These are phyloP conservation scores for Globisporangium spinosum DNA, from an alignment of 352 stramenopile species.

Conservation along the genomic window DNA sequence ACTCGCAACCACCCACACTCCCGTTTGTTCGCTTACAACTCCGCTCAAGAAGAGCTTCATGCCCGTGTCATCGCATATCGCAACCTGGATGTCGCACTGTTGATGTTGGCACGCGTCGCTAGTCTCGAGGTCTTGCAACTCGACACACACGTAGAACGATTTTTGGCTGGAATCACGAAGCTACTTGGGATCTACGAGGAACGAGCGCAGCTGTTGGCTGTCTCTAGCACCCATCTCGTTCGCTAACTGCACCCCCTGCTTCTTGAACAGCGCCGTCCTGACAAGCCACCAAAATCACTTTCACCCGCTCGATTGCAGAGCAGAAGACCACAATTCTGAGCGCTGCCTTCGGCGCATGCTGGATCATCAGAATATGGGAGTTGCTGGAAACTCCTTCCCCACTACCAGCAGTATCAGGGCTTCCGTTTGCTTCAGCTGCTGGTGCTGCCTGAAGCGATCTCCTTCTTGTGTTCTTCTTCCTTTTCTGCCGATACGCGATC, in stretches of 20 bases:
- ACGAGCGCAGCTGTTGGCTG: neutral
- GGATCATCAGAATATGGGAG: conserved; percentile 9
- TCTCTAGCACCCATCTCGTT: neutral
- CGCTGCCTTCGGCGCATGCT: neutral
- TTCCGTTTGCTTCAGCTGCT: neutral
- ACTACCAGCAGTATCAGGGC: neutral
- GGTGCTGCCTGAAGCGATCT: neutral
- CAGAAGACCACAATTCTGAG: conserved; percentile 1
- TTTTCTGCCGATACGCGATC: conserved; percentile 8
- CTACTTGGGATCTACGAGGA: conserved; percentile 7
- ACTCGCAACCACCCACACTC: conserved; percentile 36
- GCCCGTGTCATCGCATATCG: conserved; percentile 29
- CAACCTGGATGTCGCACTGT: conserved; percentile 26
- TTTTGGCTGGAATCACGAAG: neutral
- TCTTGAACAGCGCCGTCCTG: neutral
- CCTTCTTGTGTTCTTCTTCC: neutral
- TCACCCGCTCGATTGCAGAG: neutral
- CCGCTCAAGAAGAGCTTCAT: conserved; percentile 40
- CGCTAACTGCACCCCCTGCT: neutral
- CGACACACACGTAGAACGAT: conserved; percentile 1
- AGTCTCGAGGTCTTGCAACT: neutral
- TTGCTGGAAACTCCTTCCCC: neutral
- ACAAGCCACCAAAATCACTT: neutral
- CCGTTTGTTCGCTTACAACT: neutral
- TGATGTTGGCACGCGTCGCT: neutral